These are phyloP conservation scores for Hura crepitans DNA, from an alignment of 441 rosid genomes.

Conservation along the genomic window DNA sequence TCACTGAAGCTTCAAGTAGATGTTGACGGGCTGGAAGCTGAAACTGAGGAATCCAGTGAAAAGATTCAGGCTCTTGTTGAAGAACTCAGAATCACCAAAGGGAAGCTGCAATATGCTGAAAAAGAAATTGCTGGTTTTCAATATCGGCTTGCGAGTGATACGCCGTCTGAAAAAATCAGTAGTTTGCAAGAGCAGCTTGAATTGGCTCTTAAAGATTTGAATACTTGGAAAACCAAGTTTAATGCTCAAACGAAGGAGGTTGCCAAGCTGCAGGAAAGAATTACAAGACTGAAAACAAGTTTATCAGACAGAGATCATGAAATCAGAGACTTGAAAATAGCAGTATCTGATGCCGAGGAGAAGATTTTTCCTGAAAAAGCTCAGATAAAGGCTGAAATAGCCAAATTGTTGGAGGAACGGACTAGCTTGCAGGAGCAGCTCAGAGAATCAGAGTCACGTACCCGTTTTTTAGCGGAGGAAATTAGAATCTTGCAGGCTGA, in stretches of 20 bases:
- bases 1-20: conserved; percentile 19
- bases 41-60: conserved; percentile 24
- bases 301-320: conserved; percentile 73
- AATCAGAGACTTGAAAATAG: conserved; percentile 52
- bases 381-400: conserved; percentile 63
- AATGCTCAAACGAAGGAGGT: conserved; percentile 59
- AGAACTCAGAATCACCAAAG: conserved; percentile 50
- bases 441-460: conserved; percentile 62
- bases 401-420: conserved; percentile 49
- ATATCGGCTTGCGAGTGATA: conserved; percentile 37
- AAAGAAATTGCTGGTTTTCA: conserved; percentile 43
- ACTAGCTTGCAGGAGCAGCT: conserved; percentile 41
- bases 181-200: conserved; percentile 50
- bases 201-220: conserved; percentile 45
- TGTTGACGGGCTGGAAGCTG: conserved; percentile 14
- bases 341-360: conserved; percentile 82
- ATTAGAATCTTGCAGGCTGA: conserved; percentile 45
- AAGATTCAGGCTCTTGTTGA: conserved; percentile 42
- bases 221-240: conserved; percentile 44
- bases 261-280: conserved; percentile 64
- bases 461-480: conserved; percentile 70
- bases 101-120: conserved; percentile 48
- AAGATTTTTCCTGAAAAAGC: conserved; percentile 77
- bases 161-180: conserved; percentile 36
- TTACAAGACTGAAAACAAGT: conserved; percentile 57